Conservation (phyloP, 768 basidiomycete genomes). For the Auriscalpium microsporum region DNA sequence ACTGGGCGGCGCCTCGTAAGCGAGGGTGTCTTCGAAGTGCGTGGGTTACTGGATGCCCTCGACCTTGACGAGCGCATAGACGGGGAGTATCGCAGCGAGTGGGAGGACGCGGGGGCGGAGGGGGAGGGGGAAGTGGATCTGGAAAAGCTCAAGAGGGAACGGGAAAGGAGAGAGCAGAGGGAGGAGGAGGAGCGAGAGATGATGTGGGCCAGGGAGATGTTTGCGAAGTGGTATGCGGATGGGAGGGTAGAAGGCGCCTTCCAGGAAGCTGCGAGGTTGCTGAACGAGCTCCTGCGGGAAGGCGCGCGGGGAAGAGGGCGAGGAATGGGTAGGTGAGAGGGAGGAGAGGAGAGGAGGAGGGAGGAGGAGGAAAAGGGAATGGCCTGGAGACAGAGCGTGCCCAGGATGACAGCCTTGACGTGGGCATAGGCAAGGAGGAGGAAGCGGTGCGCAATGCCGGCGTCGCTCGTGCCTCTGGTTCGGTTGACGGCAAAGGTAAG, state of each 20-base stretch:
- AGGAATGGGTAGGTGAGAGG: conserved; percentile 8
- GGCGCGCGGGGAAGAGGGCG: conserved; percentile 12
- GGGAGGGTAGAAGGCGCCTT: conserved; percentile 14
- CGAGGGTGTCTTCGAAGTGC: conserved; percentile 15
- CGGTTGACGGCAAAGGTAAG: neutral
- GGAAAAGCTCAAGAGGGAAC: conserved; percentile 9
- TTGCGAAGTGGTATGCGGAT: conserved; percentile 10
- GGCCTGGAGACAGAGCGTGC: neutral
- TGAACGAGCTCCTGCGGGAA: conserved; percentile 11
- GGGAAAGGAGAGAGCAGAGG: conserved; percentile 5
- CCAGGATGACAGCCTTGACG: neutral
- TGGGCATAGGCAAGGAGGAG: neutral
- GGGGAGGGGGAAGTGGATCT: conserved; percentile 10
- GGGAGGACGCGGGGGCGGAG: conserved; percentile 7
- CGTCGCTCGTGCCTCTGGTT: neutral
- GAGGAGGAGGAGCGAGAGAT: conserved; percentile 13
- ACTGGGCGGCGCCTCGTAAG: conserved; percentile 9
- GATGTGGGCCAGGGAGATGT: conserved; percentile 14
- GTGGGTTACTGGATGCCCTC: neutral
- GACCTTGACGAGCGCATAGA: conserved; percentile 1
- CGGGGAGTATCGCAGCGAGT: neutral
- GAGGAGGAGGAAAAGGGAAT: neutral
- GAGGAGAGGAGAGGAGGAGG: neutral
- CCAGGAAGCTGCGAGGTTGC: conserved; percentile 6
- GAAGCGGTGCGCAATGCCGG: neutral